These are phyloP conservation scores for Effrenium voratum DNA, from an alignment of 73 alveolate species.

Conservation along the genomic window DNA sequence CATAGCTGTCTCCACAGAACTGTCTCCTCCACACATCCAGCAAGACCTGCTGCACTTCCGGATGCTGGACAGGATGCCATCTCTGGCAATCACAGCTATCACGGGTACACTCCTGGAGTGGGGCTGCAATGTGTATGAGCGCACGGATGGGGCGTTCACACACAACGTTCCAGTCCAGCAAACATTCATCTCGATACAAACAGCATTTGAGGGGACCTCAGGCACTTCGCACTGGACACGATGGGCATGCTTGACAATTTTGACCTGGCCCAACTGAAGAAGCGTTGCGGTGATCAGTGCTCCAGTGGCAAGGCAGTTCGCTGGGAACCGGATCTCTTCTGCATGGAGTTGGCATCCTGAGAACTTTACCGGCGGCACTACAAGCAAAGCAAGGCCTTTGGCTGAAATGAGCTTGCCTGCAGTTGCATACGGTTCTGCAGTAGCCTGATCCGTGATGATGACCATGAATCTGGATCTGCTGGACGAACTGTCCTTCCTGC, in stretches of 20 bases:
- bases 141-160: background rate
- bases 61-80: background rate
- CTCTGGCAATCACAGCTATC: background rate
- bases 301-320: background rate
- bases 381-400: no score
- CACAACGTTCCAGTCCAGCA: background rate
- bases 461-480: no score
- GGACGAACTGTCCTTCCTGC: no score
- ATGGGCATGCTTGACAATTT: background rate
- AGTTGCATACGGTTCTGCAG: no score
- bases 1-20: background rate
- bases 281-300: background rate
- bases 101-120: background rate
- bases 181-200: background rate
- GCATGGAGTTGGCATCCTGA: no score
- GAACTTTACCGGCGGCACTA: no score
- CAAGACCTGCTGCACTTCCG: background rate
- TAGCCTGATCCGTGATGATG: no score
- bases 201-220: background rate
- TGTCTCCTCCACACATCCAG: slow-evolving; percentile 2
- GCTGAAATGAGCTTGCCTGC: no score
- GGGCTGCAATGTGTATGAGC: background rate
- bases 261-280: background rate
- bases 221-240: background rate
- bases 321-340: background rate